These are phyloP conservation scores for Camellia japonica DNA, from an alignment of 148 eudicot species.

Conservation along the genomic window DNA sequence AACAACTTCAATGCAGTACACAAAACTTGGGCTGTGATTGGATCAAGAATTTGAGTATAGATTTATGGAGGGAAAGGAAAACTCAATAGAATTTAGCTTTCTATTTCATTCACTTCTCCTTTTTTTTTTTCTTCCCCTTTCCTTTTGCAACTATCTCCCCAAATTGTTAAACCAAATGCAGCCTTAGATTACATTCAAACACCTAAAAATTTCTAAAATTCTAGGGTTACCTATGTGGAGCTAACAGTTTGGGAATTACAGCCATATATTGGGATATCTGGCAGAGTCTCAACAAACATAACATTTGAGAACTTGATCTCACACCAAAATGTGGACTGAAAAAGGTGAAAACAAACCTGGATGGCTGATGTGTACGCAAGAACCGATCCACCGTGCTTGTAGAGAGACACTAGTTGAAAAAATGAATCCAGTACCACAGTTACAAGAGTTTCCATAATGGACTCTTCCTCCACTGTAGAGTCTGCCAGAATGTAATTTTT, in stretches of 20 bases:
- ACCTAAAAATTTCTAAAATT: not conserved
- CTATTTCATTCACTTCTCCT: too few relatives aligned
- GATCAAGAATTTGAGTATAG: too few relatives aligned
- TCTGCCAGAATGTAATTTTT: conserved; percentile 83
- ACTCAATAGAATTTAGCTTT: too few relatives aligned
- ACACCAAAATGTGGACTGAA: not conserved
- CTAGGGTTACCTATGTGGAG: too few relatives aligned
- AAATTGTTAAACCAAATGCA: too few relatives aligned
- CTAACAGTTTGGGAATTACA: not conserved
- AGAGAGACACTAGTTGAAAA: conserved; percentile 68
- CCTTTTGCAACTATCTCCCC: too few relatives aligned
- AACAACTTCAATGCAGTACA: not conserved
- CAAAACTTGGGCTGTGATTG: too few relatives aligned
- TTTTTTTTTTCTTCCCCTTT: too few relatives aligned
- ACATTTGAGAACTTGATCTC: too few relatives aligned
- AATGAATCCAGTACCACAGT: conserved; percentile 76
- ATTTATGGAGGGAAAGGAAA: too few relatives aligned
- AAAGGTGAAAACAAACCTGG: conserved; percentile 40
- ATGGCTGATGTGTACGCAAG: conserved; percentile 54
- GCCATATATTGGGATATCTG: not conserved
- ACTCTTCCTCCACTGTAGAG: conserved; percentile 86
- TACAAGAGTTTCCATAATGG: conserved; percentile 70
- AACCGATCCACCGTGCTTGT: conserved; percentile 85
- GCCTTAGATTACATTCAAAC: not conserved
- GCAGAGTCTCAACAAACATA: not conserved